phyloP scores from a whole-genome alignment of 768 basidiomycete species.

The Termitomyces sp. region DNA sequence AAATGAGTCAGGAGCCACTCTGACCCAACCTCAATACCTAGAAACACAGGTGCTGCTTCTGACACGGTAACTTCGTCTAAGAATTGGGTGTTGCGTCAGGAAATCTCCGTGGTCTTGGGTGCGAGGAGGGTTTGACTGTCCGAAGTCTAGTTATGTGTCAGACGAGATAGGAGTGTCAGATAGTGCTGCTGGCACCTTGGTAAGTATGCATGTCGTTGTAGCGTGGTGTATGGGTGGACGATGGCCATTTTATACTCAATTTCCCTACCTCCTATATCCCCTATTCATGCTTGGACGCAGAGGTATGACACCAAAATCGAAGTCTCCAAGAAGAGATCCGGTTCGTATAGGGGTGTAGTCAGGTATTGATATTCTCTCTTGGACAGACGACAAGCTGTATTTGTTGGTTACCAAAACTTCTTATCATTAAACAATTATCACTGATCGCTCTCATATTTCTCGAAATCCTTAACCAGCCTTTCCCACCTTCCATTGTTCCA shows the following conservation, averaged over 20 bases:
- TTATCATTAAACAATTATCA: neutral
- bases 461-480: slow-evolving; percentile 21
- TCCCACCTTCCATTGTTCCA: slow-evolving; percentile 39
- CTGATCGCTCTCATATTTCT: slow-evolving; percentile 22
- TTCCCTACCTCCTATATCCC: neutral
- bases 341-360: neutral
- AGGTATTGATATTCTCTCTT: too few species aligned
- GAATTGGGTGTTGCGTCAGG: neutral
- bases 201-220: neutral
- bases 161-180: neutral
- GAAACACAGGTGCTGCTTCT: neutral
- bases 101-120: neutral
- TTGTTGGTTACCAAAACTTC: neutral
- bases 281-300: neutral
- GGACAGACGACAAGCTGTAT: neutral
- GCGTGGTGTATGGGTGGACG: neutral
- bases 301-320: neutral
- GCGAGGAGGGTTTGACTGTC: neutral
- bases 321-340: neutral
- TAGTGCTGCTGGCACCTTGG: neutral
- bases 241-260: neutral
- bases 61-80: neutral
- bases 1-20: neutral
- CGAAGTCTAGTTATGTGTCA: neutral
- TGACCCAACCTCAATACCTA: neutral